Evolutionary conservation across 768 basidiomycete species (phyloP), one percentile per base, ranked within the genome.

Genomic region (Cystofilobasidium macerans): DNA sequence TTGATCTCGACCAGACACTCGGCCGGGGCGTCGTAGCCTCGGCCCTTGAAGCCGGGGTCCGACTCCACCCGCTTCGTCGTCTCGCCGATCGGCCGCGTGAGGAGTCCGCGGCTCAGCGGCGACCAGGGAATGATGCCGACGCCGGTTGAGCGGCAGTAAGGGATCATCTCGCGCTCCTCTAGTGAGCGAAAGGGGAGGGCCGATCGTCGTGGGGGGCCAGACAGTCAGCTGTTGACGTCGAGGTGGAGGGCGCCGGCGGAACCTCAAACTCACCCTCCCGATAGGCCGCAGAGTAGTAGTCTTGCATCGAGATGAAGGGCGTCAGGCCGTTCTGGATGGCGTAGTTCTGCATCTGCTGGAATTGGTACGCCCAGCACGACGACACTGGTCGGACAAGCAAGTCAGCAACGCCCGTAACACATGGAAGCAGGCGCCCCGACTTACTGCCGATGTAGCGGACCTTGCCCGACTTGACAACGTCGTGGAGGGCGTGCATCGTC

Each of bases 281-380:
- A 70, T 86, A 86, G 13, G 83, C 71, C 13, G 84, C 73, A 65
- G 76, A 82, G 72, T 86, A 81, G 67, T 43, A 35, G n/a, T 36
- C 6, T 8, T 38, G 48, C 35, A 26, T 45, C 33, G 82, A 82
- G 71, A 85, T 83, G 75, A 86, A 85, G 65, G 76, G 79, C 4
- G 83, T 82, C 77, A 82, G 81, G 3, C 78, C 78, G 72, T 86
- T 81, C 45, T 78, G 73, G 63, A 84, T 81, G 0, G 84, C 84
- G 70, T 85, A 84, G 72, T 82, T 45, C 51, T 67, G 65, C 65
- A 67, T 67, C 14, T 22, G 28, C 13, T 6, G 13, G 40, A 67
- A 47, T 24, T 47, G 58, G 38, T 63, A 63, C 18, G 61, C 61
- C 32, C 47, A 62, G 61, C 61, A 62, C 20, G 26, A 28, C 7